These are phyloP conservation scores for Naganishia kalamii DNA, from an alignment of 768 basidiomycete species.

Conservation along the genomic window DNA sequence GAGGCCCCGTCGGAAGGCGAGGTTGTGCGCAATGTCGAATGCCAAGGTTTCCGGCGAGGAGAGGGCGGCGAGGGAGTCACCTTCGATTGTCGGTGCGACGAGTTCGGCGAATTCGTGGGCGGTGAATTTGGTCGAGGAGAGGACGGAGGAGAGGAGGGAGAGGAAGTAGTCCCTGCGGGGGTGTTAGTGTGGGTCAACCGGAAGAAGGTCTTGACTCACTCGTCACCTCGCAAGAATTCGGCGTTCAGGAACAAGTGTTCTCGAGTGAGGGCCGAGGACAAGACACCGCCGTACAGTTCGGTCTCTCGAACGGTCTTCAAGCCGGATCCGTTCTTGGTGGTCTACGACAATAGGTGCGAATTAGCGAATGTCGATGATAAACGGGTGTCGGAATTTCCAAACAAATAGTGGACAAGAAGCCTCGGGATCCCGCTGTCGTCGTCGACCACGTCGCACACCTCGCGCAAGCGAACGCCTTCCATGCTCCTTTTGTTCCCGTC, in stretches of 20 bases:
- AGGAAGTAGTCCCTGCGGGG: conserved; percentile 72
- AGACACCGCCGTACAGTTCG: conserved; percentile 85
- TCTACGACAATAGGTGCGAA: conserved; percentile 51
- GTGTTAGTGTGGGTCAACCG: background rate
- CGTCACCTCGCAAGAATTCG: conserved; percentile 90
- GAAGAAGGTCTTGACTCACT: conserved; percentile 58
- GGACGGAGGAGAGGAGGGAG: conserved; percentile 73
- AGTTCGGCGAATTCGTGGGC: conserved; percentile 51
- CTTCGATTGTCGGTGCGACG: conserved; percentile 57
- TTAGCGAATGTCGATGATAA: background rate
- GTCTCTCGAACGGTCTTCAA: conserved; percentile 85
- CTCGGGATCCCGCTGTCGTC: too few species aligned
- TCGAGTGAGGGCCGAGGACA: conserved; percentile 73
- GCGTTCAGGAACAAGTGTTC: conserved; percentile 91
- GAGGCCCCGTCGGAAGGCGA: conserved; percentile 91
- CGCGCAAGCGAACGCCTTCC: too few species aligned
- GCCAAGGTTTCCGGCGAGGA: conserved; percentile 63
- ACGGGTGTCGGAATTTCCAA: too few species aligned
- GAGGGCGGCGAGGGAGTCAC: conserved; percentile 61
- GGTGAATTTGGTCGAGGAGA: conserved; percentile 68
- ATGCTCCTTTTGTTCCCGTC: too few species aligned
- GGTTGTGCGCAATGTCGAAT: conserved; percentile 75
- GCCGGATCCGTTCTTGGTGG: conserved; percentile 75
- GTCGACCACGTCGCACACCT: too few species aligned
- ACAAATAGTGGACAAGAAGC: too few species aligned